Conservation (phyloP, 495 filamentous ascomycete species). For the Podospora conica region DNA sequence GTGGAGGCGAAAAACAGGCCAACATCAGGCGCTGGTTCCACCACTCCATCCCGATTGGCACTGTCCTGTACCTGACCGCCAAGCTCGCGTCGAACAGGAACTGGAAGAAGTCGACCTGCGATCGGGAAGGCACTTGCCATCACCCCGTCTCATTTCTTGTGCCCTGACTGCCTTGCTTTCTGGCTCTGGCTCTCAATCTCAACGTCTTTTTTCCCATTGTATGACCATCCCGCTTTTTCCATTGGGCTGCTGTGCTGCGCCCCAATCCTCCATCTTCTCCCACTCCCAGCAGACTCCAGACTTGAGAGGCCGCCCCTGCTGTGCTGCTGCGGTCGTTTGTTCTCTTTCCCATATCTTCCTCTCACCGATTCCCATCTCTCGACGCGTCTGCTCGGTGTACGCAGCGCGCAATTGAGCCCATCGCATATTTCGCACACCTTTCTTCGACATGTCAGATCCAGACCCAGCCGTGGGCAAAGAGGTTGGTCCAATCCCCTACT, state of each 20-base stretch:
- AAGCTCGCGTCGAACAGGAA: too few species aligned
- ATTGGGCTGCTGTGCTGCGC: background rate
- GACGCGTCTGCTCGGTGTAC: background rate
- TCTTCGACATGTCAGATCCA: background rate
- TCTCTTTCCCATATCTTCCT: background rate
- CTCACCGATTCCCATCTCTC: background rate
- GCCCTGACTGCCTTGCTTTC: background rate
- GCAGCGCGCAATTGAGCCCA: background rate
- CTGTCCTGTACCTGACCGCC: background rate
- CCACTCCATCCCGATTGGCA: background rate
- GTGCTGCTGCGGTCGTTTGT: background rate
- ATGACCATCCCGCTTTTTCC: background rate
- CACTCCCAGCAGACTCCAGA: too few species aligned
- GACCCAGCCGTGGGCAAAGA: background rate
- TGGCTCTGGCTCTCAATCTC: background rate
- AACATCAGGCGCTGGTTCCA: background rate
- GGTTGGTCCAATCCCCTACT: background rate
- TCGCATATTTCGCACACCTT: too few species aligned
- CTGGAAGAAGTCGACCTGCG: too few species aligned
- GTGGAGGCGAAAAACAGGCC: background rate
- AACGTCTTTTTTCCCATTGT: background rate
- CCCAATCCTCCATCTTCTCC: background rate
- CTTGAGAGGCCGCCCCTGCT: background rate
- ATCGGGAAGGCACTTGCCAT: too few species aligned
- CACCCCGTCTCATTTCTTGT: background rate